Evolutionary conservation across 495 filamentous ascomycete species (phyloP).

Genomic region (Aspergillus saccharolyticus): DNA sequence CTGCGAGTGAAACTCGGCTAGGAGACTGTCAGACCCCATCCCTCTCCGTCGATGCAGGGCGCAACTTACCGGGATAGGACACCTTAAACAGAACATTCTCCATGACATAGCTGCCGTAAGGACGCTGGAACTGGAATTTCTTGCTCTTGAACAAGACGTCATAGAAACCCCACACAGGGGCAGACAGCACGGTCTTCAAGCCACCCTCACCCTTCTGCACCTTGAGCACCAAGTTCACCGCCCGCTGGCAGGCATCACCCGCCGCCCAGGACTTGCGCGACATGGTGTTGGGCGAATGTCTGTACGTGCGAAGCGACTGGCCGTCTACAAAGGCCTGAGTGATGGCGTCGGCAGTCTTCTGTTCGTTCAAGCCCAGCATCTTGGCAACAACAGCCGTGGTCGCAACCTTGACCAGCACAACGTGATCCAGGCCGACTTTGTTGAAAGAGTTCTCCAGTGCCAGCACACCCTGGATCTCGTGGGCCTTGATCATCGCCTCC

Average conservation of each 20-base stretch:
- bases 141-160: constrained; percentile 95
- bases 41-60: neutral
- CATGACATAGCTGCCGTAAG: constrained; percentile 98
- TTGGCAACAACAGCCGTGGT: constrained; percentile 90
- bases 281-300: constrained; percentile 98
- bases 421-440: constrained; percentile 96
- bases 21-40: neutral
- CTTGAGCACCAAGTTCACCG: constrained; percentile 91
- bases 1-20: constrained; percentile 98
- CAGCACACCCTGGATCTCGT: constrained; percentile 97
- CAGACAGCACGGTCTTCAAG: constrained; percentile 85
- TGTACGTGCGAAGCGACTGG: constrained; percentile 91
- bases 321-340: constrained; percentile 98
- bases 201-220: constrained; percentile 88
- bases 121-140: constrained; percentile 91
- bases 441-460: constrained; percentile 97
- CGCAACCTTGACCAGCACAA: constrained; percentile 96
- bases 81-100: constrained; percentile 99
- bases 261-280: constrained; percentile 98
- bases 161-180: constrained; percentile 97
- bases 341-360: constrained; percentile 90
- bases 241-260: constrained; percentile 93
- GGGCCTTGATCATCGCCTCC: constrained; percentile 98
- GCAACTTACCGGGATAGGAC: constrained; percentile 76
- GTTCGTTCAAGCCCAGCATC: constrained; percentile 83